Conservation (phyloP, 2,329 filamentous ascomycete genomes). For the Penicillium oxalicum region DNA sequence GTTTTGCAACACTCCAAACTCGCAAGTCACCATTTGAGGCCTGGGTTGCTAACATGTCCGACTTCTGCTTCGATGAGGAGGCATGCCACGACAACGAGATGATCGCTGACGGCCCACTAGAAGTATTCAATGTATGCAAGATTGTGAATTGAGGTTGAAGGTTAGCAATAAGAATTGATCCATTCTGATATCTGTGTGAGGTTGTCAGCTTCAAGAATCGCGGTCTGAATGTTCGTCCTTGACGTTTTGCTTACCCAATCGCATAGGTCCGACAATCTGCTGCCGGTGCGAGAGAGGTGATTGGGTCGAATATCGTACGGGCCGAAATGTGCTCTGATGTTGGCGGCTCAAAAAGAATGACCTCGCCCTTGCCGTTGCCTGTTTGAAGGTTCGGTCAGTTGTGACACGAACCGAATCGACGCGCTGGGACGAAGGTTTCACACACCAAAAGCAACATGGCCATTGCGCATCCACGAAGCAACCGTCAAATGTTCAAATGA, state of each 20-base stretch:
- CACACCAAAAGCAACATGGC: constrained; percentile 93
- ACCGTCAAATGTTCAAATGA: constrained; percentile 82
- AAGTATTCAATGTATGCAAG: constrained; percentile 82
- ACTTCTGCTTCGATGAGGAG: constrained; percentile 90
- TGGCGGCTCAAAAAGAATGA: constrained; percentile 88
- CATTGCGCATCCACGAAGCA: constrained; percentile 93
- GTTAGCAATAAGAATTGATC: constrained; percentile 82
- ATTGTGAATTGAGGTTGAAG: constrained; percentile 91
- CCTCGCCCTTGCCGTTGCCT: constrained; percentile 90
- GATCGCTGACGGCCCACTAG: constrained; percentile 77
- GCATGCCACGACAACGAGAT: constrained; percentile 90
- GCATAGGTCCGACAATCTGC: constrained; percentile 91
- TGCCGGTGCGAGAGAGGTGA: constrained; percentile 86
- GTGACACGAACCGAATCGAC: constrained; percentile 1
- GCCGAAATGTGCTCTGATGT: constrained; percentile 89
- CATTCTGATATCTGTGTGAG: constrained; percentile 76
- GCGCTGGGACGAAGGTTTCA: background rate
- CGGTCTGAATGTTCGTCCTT: background rate
- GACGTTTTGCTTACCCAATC: constrained; percentile 64
- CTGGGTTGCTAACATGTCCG: constrained; percentile 94
- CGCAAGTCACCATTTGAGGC: constrained; percentile 85
- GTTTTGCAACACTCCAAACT: constrained; percentile 94
- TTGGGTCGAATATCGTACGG: constrained; percentile 87
- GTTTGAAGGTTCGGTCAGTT: constrained; percentile 16
- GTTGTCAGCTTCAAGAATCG: constrained; percentile 3